Evolutionary conservation across 495 filamentous ascomycete genomes (phyloP).

Genomic region (Aspergillus panamensis): DNA sequence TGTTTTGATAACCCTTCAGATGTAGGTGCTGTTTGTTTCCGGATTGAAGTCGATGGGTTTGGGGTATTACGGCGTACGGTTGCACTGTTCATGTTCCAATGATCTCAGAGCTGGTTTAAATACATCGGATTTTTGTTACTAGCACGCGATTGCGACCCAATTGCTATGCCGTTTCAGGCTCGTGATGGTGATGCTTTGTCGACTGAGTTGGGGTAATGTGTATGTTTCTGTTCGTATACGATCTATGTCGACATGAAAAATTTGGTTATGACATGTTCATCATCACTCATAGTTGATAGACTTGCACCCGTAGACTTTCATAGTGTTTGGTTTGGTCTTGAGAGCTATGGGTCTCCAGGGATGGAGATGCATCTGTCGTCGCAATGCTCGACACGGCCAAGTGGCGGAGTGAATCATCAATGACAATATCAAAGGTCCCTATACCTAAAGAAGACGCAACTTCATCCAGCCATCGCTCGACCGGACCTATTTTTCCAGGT

Average conservation of each 20-base stretch:
- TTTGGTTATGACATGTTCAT: slow-evolving; percentile 19
- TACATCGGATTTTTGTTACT: slow-evolving; percentile 17
- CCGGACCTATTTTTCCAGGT: neutral
- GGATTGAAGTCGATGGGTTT: slow-evolving; percentile 16
- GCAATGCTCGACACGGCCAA: neutral
- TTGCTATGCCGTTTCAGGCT: neutral
- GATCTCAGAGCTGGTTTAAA: slow-evolving; percentile 18
- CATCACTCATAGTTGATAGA: neutral
- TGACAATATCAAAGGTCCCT: slow-evolving; percentile 21
- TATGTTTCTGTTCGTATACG: slow-evolving; percentile 24
- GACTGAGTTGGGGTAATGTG: slow-evolving; percentile 4
- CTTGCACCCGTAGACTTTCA: neutral
- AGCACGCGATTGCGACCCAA: neutral
- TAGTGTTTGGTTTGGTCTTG: neutral
- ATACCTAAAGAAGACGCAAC: slow-evolving; percentile 28
- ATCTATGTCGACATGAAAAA: slow-evolving; percentile 27
- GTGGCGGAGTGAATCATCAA: neutral
- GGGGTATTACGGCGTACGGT: slow-evolving; percentile 21
- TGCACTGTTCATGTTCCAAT: slow-evolving; percentile 17
- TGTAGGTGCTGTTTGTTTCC: slow-evolving; percentile 17
- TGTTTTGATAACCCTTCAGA: slow-evolving; percentile 1
- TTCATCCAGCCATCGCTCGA: slow-evolving; percentile 24
- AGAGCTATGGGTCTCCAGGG: neutral
- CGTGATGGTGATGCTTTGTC: slow-evolving; percentile 3
- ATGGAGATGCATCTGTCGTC: neutral